Evolutionary conservation across 345 rosid genomes (phyloP), one percentile per base, ranked within the genome.

Genomic region (Salix udensis): DNA sequence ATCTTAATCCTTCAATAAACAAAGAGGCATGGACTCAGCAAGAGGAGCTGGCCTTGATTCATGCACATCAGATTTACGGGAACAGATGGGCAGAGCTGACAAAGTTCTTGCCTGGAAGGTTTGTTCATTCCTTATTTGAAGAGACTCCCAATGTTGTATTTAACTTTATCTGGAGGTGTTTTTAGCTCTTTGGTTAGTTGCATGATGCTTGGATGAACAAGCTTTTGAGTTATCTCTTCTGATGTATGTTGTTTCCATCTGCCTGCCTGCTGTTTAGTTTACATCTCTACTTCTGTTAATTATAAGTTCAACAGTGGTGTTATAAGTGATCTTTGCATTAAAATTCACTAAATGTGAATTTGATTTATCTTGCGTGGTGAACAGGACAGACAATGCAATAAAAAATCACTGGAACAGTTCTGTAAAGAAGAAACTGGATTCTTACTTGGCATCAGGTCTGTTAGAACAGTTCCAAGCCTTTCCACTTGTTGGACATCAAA

Each of bases 391-490:
- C 89, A 96, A 96, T 82, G 84, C 98, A 26, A 96, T 96, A 77
- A 96, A 96, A 85, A 96, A 96, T 84, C 99, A 94, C 83, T 96
- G 99, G 99, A 92, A 96, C 89, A 96, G 99, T 86, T 96, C 98
- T 71, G 97, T 96, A 80, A 96, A 91, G 86, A 96, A 96, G 93
- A 96, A 96, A 85, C 76, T 96, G 84, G 97, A 94, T 76, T 91
- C 98, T 48, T 96, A 94, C 79, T 78, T 91, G 77, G 94, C 93
- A 68, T 92, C 98, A 21, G 99, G 97, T 80, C 88, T 92, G 77
- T 85, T 96, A 79, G 94, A 93, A 62, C 94, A 94, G 81, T 87
- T 83, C 78, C 96, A 89, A 78, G 87, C 78, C 81, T 83, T 83
- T 77, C 88, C 99, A 77, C 88, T 81, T 78, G 81, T 76, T 81